phyloP scores from a whole-genome alignment of 2,329 filamentous ascomycete genomes.

The Mollisia scopiformis region DNA sequence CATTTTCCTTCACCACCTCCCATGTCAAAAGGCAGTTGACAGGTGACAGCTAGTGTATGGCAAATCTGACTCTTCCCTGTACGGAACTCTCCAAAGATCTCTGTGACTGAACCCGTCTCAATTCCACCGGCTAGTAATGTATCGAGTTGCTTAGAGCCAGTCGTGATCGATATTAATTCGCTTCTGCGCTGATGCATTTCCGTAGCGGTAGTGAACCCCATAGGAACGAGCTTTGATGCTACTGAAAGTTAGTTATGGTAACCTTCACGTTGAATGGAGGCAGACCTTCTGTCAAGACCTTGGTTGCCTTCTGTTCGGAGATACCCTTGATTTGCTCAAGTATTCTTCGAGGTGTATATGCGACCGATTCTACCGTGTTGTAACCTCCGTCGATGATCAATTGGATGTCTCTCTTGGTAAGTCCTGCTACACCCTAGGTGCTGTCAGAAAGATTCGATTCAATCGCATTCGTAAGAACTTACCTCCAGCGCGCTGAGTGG shows the following conservation, averaged over 20 bases:
- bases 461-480: conserved; percentile 24
- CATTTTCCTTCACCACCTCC: conserved; percentile 98
- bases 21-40: conserved; percentile 98
- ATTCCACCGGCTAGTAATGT: conserved; percentile 92
- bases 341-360: conserved; percentile 82
- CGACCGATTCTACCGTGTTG: conserved; percentile 94
- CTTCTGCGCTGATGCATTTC: conserved; percentile 98
- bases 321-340: conserved; percentile 98
- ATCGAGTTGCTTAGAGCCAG: conserved; percentile 95
- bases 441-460: background rate
- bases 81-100: conserved; percentile 96
- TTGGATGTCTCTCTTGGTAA: conserved; percentile 96
- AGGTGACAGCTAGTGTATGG: conserved; percentile 97
- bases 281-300: conserved; percentile 84
- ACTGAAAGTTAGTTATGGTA: conserved; percentile 16
- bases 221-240: conserved; percentile 95
- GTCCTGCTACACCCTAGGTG: conserved; percentile 75
- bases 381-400: conserved; percentile 89
- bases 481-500: conserved; percentile 87
- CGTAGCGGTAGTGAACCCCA: conserved; percentile 98
- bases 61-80: conserved; percentile 99
- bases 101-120: conserved; percentile 96
- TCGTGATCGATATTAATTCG: conserved; percentile 97
- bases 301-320: conserved; percentile 93
- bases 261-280: background rate